phyloP scores from a whole-genome alignment of 257 asterid species.

The Verbena officinalis region DNA sequence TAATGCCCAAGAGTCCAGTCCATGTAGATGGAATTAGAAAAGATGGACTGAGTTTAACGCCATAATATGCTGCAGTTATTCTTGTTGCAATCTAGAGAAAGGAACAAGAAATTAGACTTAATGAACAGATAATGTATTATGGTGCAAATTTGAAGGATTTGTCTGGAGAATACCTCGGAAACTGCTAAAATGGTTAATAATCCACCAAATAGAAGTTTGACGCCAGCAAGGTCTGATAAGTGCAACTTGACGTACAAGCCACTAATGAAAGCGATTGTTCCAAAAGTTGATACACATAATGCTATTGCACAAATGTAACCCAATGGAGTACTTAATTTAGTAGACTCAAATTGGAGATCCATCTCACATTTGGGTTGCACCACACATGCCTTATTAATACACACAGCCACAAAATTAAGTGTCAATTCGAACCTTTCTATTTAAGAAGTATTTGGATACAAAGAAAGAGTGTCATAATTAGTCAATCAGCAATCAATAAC shows the following conservation, averaged over 20 bases:
- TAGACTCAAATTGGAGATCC: conserved; percentile 78
- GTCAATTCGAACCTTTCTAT: background rate
- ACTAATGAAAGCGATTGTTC: conserved; percentile 81
- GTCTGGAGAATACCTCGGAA: conserved; percentile 69
- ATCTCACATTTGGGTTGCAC: conserved; percentile 94
- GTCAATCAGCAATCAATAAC: background rate
- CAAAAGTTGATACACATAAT: conserved; percentile 70
- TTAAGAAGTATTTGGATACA: too few relatives aligned
- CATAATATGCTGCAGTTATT: conserved; percentile 72
- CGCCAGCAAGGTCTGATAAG: conserved; percentile 69
- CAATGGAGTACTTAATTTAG: conserved; percentile 71
- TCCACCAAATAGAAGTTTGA: conserved; percentile 86
- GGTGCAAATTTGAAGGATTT: too few relatives aligned
- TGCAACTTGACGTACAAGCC: conserved; percentile 84
- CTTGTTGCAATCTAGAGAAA: conserved; percentile 70
- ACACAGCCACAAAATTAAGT: conserved; percentile 2
- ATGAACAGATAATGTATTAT: too few relatives aligned
- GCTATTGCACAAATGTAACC: conserved; percentile 77
- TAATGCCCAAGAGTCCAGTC: conserved; percentile 92
- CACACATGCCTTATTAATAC: conserved; percentile 68
- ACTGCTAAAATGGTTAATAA: conserved; percentile 83
- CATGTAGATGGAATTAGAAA: conserved; percentile 90
- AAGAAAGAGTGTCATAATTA: background rate
- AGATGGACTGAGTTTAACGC: conserved; percentile 90
- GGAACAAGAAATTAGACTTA: too few relatives aligned